A percentile compares a stretch with the other conserved stretches of the same genome.
Conservation (phyloP, 2,329 filamentous ascomycete species). For the Claviceps paspali region DNA sequence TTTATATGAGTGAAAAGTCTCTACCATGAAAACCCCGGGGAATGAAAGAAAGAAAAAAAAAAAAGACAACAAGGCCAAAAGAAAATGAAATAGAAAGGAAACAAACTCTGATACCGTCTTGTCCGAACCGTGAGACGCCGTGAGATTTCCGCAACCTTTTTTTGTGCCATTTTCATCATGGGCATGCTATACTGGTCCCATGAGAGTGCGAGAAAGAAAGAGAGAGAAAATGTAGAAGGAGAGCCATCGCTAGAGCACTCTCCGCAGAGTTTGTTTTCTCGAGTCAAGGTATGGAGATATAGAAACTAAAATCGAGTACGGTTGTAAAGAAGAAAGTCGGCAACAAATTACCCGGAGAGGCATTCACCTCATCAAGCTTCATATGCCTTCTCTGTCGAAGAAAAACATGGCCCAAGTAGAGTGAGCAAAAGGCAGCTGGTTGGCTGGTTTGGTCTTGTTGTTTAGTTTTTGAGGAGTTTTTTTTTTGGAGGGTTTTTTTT, state of each 20-base stretch:
- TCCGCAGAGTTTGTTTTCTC: constrained; percentile 1
- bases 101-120: neutral
- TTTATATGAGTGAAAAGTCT: neutral
- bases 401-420: neutral
- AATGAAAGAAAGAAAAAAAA: neutral
- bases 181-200: neutral
- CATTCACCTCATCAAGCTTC: constrained; percentile 3
- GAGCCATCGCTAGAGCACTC: constrained; percentile 1
- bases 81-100: too few species aligned
- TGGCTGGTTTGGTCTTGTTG: neutral
- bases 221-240: neutral
- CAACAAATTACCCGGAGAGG: constrained; percentile 4
- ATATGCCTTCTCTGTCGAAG: constrained; percentile 1
- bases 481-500: neutral
- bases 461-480: neutral
- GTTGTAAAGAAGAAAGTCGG: constrained; percentile 3
- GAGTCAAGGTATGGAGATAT: constrained; percentile 3
- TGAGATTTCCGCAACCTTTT: neutral
- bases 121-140: constrained; percentile 1
- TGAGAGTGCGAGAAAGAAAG: neutral
- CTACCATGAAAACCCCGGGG: neutral
- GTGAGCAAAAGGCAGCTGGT: neutral
- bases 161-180: neutral
- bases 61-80: neutral
- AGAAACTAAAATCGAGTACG: constrained; percentile 7